Conservation (phyloP, 768 basidiomycete species). For the Auriculariales sp. region DNA sequence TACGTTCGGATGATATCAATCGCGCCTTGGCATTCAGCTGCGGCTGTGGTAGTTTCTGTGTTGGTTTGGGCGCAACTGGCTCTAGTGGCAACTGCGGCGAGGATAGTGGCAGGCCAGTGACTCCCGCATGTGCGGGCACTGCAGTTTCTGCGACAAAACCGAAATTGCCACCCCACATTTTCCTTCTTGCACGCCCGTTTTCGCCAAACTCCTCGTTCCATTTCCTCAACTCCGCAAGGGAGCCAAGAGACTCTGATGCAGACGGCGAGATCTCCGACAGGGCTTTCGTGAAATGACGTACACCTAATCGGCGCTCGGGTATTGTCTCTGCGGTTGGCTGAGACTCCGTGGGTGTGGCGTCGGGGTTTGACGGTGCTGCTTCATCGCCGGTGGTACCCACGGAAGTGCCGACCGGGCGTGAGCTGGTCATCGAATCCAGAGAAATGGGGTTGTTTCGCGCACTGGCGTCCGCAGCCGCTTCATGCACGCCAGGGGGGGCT, state of each 20-base stretch:
- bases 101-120: too few species aligned
- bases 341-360: background rate
- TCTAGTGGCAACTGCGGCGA: too few species aligned
- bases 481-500: constrained; percentile 2
- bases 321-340: background rate
- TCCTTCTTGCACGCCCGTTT: constrained; percentile 46
- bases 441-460: too few species aligned
- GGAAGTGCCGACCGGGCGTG: too few species aligned
- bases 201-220: constrained; percentile 96
- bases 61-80: too few species aligned
- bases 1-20: too few species aligned
- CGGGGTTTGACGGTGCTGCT: background rate
- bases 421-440: too few species aligned
- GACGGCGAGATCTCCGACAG: constrained; percentile 84
- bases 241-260: constrained; percentile 67
- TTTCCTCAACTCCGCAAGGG: constrained; percentile 58
- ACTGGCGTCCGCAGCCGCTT: background rate
- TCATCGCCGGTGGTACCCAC: too few species aligned
- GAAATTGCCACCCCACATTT: constrained; percentile 79
- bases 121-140: constrained; percentile 14
- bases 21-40: too few species aligned
- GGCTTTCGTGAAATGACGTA: constrained; percentile 68
- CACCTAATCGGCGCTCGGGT: constrained; percentile 27
- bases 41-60: too few species aligned
- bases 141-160: constrained; percentile 52